These are phyloP conservation scores for Trichophyton rubrum DNA, from an alignment of 2,329 filamentous ascomycete genomes.

Conservation along the genomic window DNA sequence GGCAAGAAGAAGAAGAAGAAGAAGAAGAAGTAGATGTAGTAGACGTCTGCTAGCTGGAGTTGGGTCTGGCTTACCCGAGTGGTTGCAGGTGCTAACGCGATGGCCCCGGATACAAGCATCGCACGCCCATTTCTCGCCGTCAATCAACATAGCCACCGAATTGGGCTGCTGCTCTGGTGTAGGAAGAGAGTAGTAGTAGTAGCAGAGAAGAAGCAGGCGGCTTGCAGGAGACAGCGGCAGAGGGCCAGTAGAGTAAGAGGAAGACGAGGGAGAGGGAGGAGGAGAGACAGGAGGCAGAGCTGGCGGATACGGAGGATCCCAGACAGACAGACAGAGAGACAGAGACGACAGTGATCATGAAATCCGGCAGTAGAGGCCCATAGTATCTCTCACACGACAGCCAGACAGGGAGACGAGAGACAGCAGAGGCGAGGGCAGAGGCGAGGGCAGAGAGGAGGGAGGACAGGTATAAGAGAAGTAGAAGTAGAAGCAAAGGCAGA, in stretches of 20 bases:
- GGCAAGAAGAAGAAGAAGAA: conserved; percentile 1
- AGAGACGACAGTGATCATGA: background rate
- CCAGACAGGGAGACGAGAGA: background rate
- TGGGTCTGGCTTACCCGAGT: conserved; percentile 63
- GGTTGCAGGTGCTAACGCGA: conserved; percentile 96
- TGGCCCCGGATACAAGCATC: conserved; percentile 97
- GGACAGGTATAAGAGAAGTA: background rate
- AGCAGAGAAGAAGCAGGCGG: background rate
- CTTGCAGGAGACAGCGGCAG: background rate
- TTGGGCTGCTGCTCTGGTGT: background rate
- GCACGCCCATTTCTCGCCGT: conserved; percentile 17
- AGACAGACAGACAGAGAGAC: background rate
- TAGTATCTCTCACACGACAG: background rate
- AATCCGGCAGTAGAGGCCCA: background rate
- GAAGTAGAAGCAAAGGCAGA: background rate
- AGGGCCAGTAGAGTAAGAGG: background rate
- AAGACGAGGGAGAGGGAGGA: background rate
- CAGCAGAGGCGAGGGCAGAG: too few relatives aligned
- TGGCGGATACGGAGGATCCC: too few relatives aligned
- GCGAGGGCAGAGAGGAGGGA: background rate
- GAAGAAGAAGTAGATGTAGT: background rate
- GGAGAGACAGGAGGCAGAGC: background rate
- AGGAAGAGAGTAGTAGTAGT: background rate
- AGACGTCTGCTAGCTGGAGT: conserved; percentile 4
- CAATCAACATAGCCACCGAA: conserved; percentile 14